Base-by-base conservation (phyloP, 495 filamentous ascomycete species). In the Lineolata rhizophorae region DNA sequence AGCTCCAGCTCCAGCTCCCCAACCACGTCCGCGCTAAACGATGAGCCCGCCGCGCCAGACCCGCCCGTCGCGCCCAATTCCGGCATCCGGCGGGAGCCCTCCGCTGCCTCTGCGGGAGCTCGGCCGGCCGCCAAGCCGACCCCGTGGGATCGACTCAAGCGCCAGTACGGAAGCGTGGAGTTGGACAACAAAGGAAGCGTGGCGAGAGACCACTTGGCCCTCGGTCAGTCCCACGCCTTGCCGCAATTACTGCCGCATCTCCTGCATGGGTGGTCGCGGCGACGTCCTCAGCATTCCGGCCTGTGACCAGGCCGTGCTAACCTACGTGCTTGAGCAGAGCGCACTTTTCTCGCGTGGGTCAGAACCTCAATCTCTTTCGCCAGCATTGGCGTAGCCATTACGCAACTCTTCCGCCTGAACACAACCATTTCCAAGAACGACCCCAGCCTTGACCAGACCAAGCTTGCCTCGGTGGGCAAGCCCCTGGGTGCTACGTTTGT, bases 131-230 rank as follows among this genome's bases (percentile, higher is more conserved):
- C n/a, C n/a, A n/a, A n/a, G n/a, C n/a, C n/a, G n/a, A n/a, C n/a
- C n/a, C n/a, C n/a, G 63, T 67, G 57, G 50, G 54, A 48, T 39
- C 48, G 48, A 20, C 36, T 63, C 4, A 45, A 78, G 21, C 64
- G 68, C 15, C 6, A 74, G 38, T 78, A 85, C 42, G 79, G 77
- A 32, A 73, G 68, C 27, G 62, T 97, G 29, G 85, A 94, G 48
- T 53, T 97, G 27, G 87, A 97, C 48, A 97, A 95, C 43, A 94
- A 94, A 50, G 90, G 85, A 11, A 85, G 78, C 50, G 83, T 93
- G 14, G 87, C 87, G 27, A 64, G 87, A 40, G 87, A 97, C 51
- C 87, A 97, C 56, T 58, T 97, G 31, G 87, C 87, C 18, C 54
- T 97, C 38, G 85, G 85, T 94, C 63, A 40, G 65, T 50, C 18